Evolutionary conservation across 495 filamentous ascomycete genomes (phyloP), one percentile per base, ranked within the genome.

Genomic region (Staphylotrichum tortipilum): DNA sequence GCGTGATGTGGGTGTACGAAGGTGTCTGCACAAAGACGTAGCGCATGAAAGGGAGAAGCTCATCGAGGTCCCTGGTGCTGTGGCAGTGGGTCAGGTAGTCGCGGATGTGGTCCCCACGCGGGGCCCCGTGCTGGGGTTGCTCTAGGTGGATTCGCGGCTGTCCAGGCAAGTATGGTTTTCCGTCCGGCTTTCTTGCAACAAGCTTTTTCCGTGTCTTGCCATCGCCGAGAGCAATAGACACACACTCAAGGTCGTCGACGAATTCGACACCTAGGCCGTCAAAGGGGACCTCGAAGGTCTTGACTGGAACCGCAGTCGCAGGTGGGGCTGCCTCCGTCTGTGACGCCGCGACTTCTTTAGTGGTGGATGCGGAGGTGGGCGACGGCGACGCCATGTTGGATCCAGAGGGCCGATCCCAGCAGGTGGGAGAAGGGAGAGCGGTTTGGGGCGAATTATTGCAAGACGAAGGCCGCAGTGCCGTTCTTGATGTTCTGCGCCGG

Each of bases 21-120:
- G 59, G 59, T 7, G 61, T 64, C 50, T 64, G 61, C n/a, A 63
- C 60, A 14, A 63, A 63, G 17, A 63, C 29, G 45, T 58, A 63
- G 12, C 58, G 58, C 58, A 61, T 63, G 34, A 33, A 63, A 1
- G 57, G 56, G 3, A 62, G 33, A 3, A 64, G 36, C 0, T 47
- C 41, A 14, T 64, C 61, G 2, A 59, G 38, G 2, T 34, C 24
- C 12, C 41, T 4, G 5, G 61, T 64, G 3, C 37, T 24, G 38
- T 60, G 60, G 10, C 18, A 43, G 12, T 46, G 17, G 1, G 31
- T 9, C 7, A 63, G 34, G 38, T 63, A 63, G 9, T 52, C 15
- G 23, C 39, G 29, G 26, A 57, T n/a, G 41, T 2, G 21, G 18
- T 18, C 53, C 44, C 23, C 39, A 8, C 1, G 43, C 14, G 40